Percentiles rank a stretch among this genome's conserved stretches.
Evolutionary conservation across 2,329 filamentous ascomycete species (phyloP).

Genomic region (Colletotrichum sansevieriae): DNA sequence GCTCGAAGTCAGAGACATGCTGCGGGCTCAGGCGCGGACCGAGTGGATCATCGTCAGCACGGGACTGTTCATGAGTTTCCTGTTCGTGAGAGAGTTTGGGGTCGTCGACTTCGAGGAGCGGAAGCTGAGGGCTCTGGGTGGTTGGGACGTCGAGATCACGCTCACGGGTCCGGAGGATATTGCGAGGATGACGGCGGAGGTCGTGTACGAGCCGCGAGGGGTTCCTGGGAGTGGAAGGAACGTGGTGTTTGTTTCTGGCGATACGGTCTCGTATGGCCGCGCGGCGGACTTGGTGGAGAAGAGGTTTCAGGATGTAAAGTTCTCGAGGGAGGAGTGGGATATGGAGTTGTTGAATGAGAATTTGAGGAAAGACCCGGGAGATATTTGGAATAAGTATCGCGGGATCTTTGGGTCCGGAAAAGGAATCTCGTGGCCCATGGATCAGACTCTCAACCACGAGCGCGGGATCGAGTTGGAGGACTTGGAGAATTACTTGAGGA

Average conservation of each 20-base stretch:
- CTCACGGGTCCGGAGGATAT: constrained; percentile 75
- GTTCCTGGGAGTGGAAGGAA: constrained; percentile 46
- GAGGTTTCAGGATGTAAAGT: constrained; percentile 52
- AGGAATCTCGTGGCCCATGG: constrained; percentile 70
- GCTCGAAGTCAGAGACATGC: constrained; percentile 66
- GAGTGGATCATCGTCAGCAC: constrained; percentile 77
- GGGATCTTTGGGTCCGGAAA: constrained; percentile 70
- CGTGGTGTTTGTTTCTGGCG: constrained; percentile 71
- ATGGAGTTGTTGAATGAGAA: constrained; percentile 58
- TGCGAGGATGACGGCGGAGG: constrained; percentile 68
- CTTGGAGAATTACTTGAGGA: constrained; percentile 55
- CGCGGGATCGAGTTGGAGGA: constrained; percentile 60
- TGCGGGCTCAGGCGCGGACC: constrained; percentile 61
- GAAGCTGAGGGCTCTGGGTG: constrained; percentile 66
- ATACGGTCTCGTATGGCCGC: constrained; percentile 69
- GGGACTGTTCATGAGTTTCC: constrained; percentile 78
- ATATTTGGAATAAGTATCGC: constrained; percentile 70
- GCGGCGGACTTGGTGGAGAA: constrained; percentile 66
- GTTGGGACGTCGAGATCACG: constrained; percentile 73
- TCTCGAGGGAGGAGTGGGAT: constrained; percentile 65
- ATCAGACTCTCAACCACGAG: constrained; percentile 65
- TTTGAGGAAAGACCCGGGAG: constrained; percentile 59
- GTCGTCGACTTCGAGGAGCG: constrained; percentile 64
- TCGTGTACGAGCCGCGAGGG: constrained; percentile 59
- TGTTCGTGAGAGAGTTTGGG: constrained; percentile 74